phyloP scores from a whole-genome alignment of 2,329 filamentous ascomycete genomes.

The Raffaelea deltoideospora region DNA sequence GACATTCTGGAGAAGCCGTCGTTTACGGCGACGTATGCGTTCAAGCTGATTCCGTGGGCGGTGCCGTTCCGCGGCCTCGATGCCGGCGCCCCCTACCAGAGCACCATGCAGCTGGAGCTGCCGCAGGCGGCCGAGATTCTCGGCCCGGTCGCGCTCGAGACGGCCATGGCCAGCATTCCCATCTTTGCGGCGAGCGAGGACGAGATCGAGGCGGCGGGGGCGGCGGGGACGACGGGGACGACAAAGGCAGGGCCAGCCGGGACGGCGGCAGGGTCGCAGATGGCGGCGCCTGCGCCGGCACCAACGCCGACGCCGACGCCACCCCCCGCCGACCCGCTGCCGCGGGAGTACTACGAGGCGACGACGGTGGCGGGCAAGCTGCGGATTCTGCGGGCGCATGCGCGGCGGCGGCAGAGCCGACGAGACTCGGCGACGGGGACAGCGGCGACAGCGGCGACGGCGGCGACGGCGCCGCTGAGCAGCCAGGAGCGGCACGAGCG shows the following conservation, averaged over 20 bases:
- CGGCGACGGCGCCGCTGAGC: constrained; percentile 10
- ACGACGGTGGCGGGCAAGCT: constrained; percentile 33
- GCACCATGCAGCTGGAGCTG: constrained; percentile 43
- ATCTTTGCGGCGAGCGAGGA: constrained; percentile 40
- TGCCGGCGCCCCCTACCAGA: constrained; percentile 35
- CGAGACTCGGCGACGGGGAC: constrained; percentile 1
- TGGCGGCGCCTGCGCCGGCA: no score
- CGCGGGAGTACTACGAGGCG: constrained; percentile 25
- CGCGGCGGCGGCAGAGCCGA: constrained; percentile 9
- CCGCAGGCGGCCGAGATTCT: constrained; percentile 35
- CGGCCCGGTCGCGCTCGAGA: constrained; percentile 37
- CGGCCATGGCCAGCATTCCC: constrained; percentile 35
- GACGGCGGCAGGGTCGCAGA: no score
- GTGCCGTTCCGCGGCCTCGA: constrained; percentile 41
- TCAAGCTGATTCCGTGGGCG: constrained; percentile 46
- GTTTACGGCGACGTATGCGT: constrained; percentile 40
- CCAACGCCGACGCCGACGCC: constrained; percentile 15
- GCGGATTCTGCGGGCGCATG: constrained; percentile 25
- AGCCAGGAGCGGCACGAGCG: constrained; percentile 40
- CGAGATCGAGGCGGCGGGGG: constrained; percentile 23
- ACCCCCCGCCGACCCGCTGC: no score
- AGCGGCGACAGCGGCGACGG: neutral
- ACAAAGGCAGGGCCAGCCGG: constrained; percentile 20
- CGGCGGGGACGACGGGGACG: constrained; percentile 13
- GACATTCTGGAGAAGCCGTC: constrained; percentile 48